These are phyloP conservation scores for Yamagishiella unicocca DNA, from an alignment of 139 green algal species.

Conservation along the genomic window DNA sequence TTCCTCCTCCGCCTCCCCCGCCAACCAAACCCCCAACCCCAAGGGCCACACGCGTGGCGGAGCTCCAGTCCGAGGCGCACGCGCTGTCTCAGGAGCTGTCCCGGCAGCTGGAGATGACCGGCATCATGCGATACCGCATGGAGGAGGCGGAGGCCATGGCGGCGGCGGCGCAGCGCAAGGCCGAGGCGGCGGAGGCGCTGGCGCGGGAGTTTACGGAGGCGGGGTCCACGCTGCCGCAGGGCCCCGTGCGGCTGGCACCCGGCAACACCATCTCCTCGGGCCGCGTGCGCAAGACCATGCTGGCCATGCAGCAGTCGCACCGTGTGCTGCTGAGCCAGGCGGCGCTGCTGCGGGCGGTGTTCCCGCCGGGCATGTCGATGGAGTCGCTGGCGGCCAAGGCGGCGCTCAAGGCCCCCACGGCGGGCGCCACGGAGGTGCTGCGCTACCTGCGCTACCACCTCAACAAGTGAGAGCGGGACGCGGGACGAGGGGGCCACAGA, in stretches of 20 bases:
- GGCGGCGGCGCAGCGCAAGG: constrained; percentile 17
- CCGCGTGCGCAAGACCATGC: constrained; percentile 48
- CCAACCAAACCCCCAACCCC: too few relatives aligned
- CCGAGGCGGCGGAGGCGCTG: constrained; percentile 21
- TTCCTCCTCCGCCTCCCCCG: too few relatives aligned
- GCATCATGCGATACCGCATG: constrained; percentile 17
- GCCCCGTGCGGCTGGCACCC: constrained; percentile 21
- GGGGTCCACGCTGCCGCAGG: constrained; percentile 17
- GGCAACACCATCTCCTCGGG: constrained; percentile 21
- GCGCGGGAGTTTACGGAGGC: constrained; percentile 29
- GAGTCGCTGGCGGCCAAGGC: constrained; percentile 32
- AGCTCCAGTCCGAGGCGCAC: constrained; percentile 42
- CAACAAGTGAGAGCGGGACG: constrained; percentile 29
- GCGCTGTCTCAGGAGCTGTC: constrained; percentile 41
- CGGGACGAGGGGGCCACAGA: not conserved
- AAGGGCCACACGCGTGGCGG: constrained; percentile 34
- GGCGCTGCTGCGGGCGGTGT: constrained; percentile 43
- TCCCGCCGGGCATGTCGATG: constrained; percentile 41
- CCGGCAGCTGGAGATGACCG: constrained; percentile 34
- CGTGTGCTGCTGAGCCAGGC: constrained; percentile 45
- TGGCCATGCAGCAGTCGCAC: constrained; percentile 45
- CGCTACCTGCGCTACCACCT: constrained; percentile 37
- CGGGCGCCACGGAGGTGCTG: constrained; percentile 43
- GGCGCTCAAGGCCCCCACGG: constrained; percentile 2
- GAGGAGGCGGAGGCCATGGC: constrained; percentile 37